Evolutionary conservation across 1,284 basidiomycete genomes (phyloP), one percentile per base, ranked within the genome.

Genomic region (Heliocybe sulcata): DNA sequence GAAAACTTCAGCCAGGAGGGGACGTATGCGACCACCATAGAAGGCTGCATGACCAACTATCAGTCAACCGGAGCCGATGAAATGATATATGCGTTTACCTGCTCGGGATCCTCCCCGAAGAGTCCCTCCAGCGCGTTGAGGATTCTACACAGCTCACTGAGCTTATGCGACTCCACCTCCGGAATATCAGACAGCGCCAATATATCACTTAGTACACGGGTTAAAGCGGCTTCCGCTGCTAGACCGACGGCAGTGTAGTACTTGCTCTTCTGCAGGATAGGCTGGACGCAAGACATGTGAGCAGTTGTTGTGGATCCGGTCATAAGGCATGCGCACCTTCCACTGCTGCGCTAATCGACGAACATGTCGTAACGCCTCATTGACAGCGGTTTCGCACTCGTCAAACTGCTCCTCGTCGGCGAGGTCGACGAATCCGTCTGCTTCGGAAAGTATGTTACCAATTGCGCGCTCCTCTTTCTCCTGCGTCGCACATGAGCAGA

Each of bases 1-100:
- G 89, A 92, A 69, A 92, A 95, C 67, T 96, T 96, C 63, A 96
- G 80, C 94, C 93, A 98, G n/a, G 83, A 86, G 0, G 91, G 89
- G 16, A 94, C 92, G 60, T 90, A 89, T 0, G 80, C 81, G 1
- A 82, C 82, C 12, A 85, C 81, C 56, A 87, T 81, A 0, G 85
- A 83, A n/a, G 83, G 76, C 82, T 89, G 58, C 33, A 25, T 16
- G 48, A 26, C 22, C 19, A 31, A 42, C 1, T 27, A 31, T 48
- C 55, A 48, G 16, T 55, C n/a, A n/a, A n/a, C n/a, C n/a, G n/a
- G n/a, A n/a, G n/a, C n/a, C n/a, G n/a, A n/a, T 42, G 51, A 10
- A 54, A 56, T 31, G 38, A 19, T 47, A 12, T 31, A 12, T 49
- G 27, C 35, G 47, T 74, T 61, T 58, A 84, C 86, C 65, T 82